Evolutionary conservation across 2,329 filamentous ascomycete genomes (phyloP), one percentile per base, ranked within the genome.

Genomic region (Alternaria sp.): DNA sequence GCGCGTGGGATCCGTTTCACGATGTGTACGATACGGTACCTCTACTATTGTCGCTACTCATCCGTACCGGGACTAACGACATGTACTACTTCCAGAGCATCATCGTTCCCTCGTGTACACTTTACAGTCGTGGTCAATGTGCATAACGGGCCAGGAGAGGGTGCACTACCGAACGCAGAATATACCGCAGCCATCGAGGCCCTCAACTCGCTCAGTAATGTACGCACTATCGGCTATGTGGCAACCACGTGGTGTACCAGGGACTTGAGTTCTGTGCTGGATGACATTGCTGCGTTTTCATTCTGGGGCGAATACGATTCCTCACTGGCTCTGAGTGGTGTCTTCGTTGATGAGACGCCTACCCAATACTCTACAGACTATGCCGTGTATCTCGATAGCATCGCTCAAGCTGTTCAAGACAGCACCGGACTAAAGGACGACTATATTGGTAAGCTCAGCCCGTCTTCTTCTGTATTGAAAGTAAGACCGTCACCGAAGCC

Each of bases 81-180:
- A 25, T 63, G 64, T 71, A 59, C 73, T 68, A 43, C 60, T 23
- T 19, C 45, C 62, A 76, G 74, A 55, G 74, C 68, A 55, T 66
- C 62, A 32, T 67, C 61, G 8, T 71, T 82, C 67, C 80, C 80
- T 32, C 67, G 77, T 57, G 71, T 82, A 68, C 79, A 84, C 59
- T 86, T 86, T 69, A 86, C 85, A 46, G 80, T 85, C 28, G 78
- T 83, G 61, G 81, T 86, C 62, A 86, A 86, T 62, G 80, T 81
- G 73, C 80, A 80, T 65, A 83, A 72, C 67, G 86, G 76, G 66
- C 85, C 81, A 70, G 85, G 84, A 71, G 77, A 73, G 57, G 68
- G 74, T 50, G 64, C 77, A 49, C 66, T 83, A 61, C 82, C 82
- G 21, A 82, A 83, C 71, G 75, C 74, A 56, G 81, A 81, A 68